Conservation (phyloP, 805 yeast species). For the Candida broadrunensis region DNA sequence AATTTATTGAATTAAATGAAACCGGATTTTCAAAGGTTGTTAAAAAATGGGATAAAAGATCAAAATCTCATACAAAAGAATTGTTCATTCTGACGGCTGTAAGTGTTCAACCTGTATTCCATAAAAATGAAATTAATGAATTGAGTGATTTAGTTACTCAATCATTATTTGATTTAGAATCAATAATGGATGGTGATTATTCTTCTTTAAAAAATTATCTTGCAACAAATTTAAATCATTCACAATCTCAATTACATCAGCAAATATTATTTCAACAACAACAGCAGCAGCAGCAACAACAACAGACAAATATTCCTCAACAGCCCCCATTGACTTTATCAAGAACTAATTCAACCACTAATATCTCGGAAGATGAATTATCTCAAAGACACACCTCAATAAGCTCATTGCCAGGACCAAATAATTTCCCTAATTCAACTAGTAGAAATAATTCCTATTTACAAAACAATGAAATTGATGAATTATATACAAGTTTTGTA, state of each 20-base stretch:
- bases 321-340: not conserved
- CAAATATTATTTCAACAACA: conserved; percentile 2
- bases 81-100: conserved; percentile 88
- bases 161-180: conserved; percentile 71
- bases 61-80: conserved; percentile 92
- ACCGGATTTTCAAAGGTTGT: conserved; percentile 94
- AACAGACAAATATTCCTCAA: conserved; percentile 2
- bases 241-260: conserved; percentile 3
- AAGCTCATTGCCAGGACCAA: not conserved
- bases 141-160: conserved; percentile 74
- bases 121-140: conserved; percentile 79
- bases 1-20: conserved; percentile 90
- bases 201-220: conserved; percentile 22
- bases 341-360: conserved; percentile 11
- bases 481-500: conserved; percentile 67
- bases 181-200: conserved; percentile 44
- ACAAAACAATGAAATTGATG: conserved; percentile 56
- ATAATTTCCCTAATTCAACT: not conserved
- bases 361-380: not conserved
- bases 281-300: not conserved
- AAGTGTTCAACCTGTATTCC: conserved; percentile 95
- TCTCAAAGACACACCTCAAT: not conserved
- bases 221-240: not conserved
- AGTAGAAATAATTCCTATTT: conserved; percentile 3
- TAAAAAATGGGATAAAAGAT: conserved; percentile 97